Conservation (phyloP, 257 asterid species). For the Jacaranda copaia region DNA sequence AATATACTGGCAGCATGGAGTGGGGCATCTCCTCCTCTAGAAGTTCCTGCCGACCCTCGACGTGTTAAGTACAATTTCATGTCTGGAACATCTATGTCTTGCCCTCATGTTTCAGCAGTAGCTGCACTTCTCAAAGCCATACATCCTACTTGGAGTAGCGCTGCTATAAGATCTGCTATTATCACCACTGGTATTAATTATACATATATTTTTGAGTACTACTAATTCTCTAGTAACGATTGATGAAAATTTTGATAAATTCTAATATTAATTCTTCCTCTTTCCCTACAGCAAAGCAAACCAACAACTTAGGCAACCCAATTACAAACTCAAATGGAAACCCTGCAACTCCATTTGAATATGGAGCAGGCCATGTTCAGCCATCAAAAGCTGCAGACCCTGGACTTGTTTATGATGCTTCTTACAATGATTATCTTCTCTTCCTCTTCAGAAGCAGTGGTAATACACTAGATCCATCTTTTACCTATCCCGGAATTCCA, state of each 20-base stretch:
- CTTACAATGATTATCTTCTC: conserved; percentile 50
- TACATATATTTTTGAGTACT: too few species aligned
- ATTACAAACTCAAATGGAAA: conserved; percentile 46
- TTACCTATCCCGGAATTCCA: conserved; percentile 34
- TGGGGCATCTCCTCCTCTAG: conserved; percentile 45
- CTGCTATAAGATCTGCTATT: conserved; percentile 62
- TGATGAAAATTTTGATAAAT: too few species aligned
- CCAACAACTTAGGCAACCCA: conserved; percentile 39
- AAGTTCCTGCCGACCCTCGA: too few species aligned
- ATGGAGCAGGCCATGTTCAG: conserved; percentile 58
- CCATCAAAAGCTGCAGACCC: conserved; percentile 64
- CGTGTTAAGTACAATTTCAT: conserved; percentile 37
- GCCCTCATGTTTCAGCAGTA: conserved; percentile 56
- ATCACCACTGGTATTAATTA: conserved; percentile 47
- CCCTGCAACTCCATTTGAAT: conserved; percentile 47
- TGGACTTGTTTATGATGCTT: conserved; percentile 58
- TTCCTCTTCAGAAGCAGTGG: conserved; percentile 45
- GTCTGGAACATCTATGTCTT: conserved; percentile 66
- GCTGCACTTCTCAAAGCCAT: conserved; percentile 57
- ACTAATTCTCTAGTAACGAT: too few species aligned
- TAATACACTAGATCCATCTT: conserved; percentile 29
- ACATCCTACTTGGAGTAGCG: conserved; percentile 64
- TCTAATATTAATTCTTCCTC: background rate
- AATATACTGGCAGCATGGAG: conserved; percentile 79
- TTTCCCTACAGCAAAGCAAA: conserved; percentile 32